Evolutionary conservation across 257 asterid genomes (phyloP).

Genomic region (Nicotiana paniculata): DNA sequence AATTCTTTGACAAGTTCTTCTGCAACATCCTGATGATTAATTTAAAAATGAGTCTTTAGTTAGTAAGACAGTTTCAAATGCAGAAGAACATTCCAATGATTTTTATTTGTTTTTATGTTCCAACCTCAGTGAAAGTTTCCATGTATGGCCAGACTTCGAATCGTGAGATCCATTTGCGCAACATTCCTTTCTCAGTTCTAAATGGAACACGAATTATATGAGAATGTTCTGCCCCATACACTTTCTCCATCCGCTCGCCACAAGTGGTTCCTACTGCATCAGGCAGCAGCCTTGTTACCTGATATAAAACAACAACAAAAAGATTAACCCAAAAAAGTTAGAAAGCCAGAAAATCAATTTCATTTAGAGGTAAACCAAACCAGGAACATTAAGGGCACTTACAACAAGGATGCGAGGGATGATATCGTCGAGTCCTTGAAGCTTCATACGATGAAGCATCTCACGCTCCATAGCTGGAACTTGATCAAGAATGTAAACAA

Average conservation of each 20-base stretch:
- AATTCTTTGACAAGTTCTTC: constrained; percentile 23
- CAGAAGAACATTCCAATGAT: neutral
- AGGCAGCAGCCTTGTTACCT: constrained; percentile 33
- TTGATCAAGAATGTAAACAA: constrained; percentile 37
- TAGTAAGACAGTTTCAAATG: neutral
- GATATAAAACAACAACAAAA: neutral
- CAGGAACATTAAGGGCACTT: neutral
- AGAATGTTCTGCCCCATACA: constrained; percentile 23
- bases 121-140: constrained; percentile 34
- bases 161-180: constrained; percentile 35
- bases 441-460: constrained; percentile 28
- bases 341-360: neutral
- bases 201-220: constrained; percentile 34
- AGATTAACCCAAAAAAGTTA: neutral
- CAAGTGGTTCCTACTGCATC: constrained; percentile 39
- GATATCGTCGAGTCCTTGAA: constrained; percentile 32
- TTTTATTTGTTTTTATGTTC: neutral
- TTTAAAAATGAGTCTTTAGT: neutral
- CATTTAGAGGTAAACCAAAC: neutral
- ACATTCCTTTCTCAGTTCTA: constrained; percentile 28
- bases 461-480: constrained; percentile 33
- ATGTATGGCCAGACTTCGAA: constrained; percentile 38
- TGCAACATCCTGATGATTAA: constrained; percentile 23
- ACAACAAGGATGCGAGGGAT: constrained; percentile 32
- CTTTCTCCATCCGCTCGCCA: constrained; percentile 30